Conservation (phyloP, 352 stramenopile genomes). For the Globisporangium uncinulatum region DNA sequence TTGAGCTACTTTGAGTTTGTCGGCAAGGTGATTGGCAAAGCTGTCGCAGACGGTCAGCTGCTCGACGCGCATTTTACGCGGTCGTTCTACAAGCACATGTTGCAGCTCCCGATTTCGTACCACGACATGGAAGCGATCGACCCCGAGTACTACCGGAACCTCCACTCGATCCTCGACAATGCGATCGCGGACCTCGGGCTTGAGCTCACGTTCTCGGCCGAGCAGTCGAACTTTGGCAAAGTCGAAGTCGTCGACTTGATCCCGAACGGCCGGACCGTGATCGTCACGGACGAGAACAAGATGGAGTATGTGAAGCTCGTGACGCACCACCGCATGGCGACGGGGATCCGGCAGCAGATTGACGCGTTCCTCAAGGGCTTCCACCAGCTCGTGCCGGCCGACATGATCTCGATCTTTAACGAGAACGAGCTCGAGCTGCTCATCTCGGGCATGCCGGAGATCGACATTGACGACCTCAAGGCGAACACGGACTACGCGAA, state of each 20-base stretch:
- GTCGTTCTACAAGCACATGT: slow-evolving; percentile 98
- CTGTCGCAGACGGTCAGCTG: slow-evolving; percentile 97
- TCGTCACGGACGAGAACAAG: slow-evolving; percentile 92
- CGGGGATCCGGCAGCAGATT: slow-evolving; percentile 94
- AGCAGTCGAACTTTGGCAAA: slow-evolving; percentile 89
- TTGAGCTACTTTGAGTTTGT: slow-evolving; percentile 99
- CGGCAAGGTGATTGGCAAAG: slow-evolving; percentile 98
- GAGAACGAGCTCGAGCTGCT: slow-evolving; percentile 92
- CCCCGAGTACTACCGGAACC: slow-evolving; percentile 93
- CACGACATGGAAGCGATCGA: slow-evolving; percentile 99
- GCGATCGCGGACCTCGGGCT: slow-evolving; percentile 80
- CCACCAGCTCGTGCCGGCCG: slow-evolving; percentile 86
- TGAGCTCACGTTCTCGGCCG: slow-evolving; percentile 91
- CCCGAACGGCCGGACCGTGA: slow-evolving; percentile 78
- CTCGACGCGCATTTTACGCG: slow-evolving; percentile 99
- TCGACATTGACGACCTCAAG: slow-evolving; percentile 94
- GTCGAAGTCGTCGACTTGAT: slow-evolving; percentile 88
- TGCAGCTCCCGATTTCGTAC: slow-evolving; percentile 96
- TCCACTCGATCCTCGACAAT: slow-evolving; percentile 89
- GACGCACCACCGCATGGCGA: slow-evolving; percentile 99
- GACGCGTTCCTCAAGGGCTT: slow-evolving; percentile 89
- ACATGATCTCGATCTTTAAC: slow-evolving; percentile 93
- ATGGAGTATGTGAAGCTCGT: slow-evolving; percentile 93
- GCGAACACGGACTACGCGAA: slow-evolving; percentile 92
- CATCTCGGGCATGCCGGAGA: slow-evolving; percentile 91